Percentiles rank a stretch among this genome's conserved stretches.
These are phyloP conservation scores for Calonectria montana DNA, from an alignment of 2,329 filamentous ascomycete species.

Conservation along the genomic window DNA sequence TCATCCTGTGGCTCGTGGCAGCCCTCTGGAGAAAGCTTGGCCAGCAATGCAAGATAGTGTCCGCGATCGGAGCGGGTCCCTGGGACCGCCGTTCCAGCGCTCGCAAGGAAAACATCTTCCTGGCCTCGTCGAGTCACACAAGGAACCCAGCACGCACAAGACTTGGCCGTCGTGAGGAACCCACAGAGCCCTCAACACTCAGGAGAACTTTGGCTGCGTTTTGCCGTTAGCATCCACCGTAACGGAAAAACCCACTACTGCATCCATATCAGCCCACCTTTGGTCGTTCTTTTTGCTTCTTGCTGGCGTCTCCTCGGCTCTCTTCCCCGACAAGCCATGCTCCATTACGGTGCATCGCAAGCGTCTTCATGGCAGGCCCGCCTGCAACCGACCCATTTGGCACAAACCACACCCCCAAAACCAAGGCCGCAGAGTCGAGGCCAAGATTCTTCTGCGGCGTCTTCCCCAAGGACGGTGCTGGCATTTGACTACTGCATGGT, in stretches of 20 bases:
- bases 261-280: slow-evolving; percentile 5
- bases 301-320: slow-evolving; percentile 1
- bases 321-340: slow-evolving; percentile 12
- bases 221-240: slow-evolving; percentile 4
- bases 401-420: slow-evolving; percentile 7
- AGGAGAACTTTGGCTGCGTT: not conserved
- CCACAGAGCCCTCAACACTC: not conserved
- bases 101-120: slow-evolving; percentile 1
- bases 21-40: not conserved
- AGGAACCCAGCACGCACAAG: not conserved
- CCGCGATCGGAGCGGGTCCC: slow-evolving; percentile 17
- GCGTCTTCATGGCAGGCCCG: slow-evolving; percentile 1
- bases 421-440: slow-evolving; percentile 4
- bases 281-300: not conserved
- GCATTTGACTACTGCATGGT: not conserved
- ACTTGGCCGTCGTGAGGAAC: not conserved
- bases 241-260: not conserved
- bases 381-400: not conserved
- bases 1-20: slow-evolving; percentile 4
- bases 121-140: not conserved
- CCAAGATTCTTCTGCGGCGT: slow-evolving; percentile 3
- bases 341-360: slow-evolving; percentile 16
- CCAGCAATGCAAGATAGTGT: not conserved
- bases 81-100: not conserved
- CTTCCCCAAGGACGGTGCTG: not conserved